Evolutionary conservation across 208 protist species (phyloP).

Genomic region (Trypanosoma cruzi): DNA sequence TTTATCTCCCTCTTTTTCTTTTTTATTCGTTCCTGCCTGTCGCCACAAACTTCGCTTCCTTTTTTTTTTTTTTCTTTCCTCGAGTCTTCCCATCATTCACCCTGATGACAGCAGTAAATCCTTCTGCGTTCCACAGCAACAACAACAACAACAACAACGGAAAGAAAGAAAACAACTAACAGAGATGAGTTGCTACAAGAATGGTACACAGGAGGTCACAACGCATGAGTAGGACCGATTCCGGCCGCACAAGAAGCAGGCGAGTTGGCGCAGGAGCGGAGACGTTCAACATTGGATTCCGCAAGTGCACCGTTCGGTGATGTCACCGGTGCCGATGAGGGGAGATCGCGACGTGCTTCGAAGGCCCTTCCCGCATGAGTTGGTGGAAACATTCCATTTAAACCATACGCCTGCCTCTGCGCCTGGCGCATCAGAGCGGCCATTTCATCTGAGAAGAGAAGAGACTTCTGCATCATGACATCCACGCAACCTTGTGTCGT

Average conservation of each 20-base stretch:
- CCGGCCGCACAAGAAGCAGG: constrained; percentile 8
- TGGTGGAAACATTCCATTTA: not conserved
- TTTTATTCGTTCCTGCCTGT: too few species aligned
- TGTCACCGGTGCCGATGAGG: not conserved
- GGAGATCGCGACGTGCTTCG: not conserved
- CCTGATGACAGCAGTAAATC: not conserved
- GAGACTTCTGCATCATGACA: constrained; percentile 48
- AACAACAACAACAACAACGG: not conserved
- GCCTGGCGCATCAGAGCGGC: constrained; percentile 39
- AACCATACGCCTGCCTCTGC: constrained; percentile 32
- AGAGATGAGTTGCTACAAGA: not conserved
- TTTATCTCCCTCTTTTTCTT: not conserved
- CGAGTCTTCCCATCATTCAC: not conserved
- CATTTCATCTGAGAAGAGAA: constrained; percentile 61
- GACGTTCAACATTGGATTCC: not conserved
- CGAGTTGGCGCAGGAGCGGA: constrained; percentile 2
- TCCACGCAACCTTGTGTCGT: constrained; percentile 28
- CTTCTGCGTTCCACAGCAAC: not conserved
- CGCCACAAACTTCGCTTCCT: constrained; percentile 5
- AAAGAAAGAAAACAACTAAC: not conserved
- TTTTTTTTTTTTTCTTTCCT: constrained; percentile 12
- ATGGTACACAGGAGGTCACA: not conserved
- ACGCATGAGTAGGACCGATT: constrained; percentile 7
- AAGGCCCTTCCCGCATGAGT: not conserved
- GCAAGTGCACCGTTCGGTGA: not conserved